Evolutionary conservation across 2,329 filamentous ascomycete genomes (phyloP), one percentile per base, ranked within the genome.

Genomic region (Beauveria sp.): DNA sequence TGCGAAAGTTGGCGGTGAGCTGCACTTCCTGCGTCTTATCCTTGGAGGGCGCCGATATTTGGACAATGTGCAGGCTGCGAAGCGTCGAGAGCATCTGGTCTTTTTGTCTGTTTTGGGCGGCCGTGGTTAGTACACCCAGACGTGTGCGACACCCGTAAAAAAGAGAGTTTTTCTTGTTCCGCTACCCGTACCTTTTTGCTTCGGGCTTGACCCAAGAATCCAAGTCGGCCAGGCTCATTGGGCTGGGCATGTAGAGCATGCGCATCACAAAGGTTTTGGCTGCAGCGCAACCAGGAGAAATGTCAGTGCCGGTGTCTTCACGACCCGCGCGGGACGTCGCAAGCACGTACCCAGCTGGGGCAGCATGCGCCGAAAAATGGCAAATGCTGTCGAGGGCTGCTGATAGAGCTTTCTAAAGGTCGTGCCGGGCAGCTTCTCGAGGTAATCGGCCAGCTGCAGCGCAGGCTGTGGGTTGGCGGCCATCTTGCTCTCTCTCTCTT

Each of bases 191-290:
- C 70, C 72, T 76, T 67, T 80, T 80, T 20, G 78, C 76, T 46
- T 80, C 78, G 6, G 91, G 83, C 66, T 88, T 89, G 55, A 97
- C 87, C 91, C 93, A 96, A 47, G 84, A 77, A 67, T 97, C 92
- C 63, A 99, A 83, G 69, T 96, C 89, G 64, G 84, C 79, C n/a
- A 91, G 82, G 2, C 85, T 83, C 65, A 97, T 84, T 0, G 94
- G 90, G 12, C 84, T 81, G 46, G 91, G 90, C 78, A 96, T 89
- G 77, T 96, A 99, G 4, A 99, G 85, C 69, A 99, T 86, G 44
- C 90, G 90, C 88, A 97, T 96, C 63, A 99, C 93, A 70, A 99
- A 89, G 18, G 87, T 91, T 81, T 99, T 97, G 67, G 94, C 93
- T 91, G 34, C 52, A 22, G 34, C 22, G 18, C n/a, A 7, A 9